A percentile compares a stretch with the other conserved stretches of the same genome.
These are phyloP conservation scores for Huntiella decipiens DNA, from an alignment of 2,329 filamentous ascomycete genomes.

Conservation along the genomic window DNA sequence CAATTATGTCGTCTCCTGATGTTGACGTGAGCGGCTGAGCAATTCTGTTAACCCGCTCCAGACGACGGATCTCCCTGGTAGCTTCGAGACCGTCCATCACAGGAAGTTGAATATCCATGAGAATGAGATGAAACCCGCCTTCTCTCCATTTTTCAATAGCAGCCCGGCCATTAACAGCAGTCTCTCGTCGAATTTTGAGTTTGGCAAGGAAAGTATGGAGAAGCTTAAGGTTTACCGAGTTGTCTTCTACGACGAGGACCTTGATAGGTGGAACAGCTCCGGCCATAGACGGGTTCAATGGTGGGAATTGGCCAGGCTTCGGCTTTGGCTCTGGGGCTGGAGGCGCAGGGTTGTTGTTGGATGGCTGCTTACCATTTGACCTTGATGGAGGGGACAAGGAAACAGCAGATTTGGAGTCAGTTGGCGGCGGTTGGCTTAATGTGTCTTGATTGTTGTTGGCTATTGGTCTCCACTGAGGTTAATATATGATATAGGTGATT, in stretches of 20 bases:
- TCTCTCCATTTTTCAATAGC: conserved; percentile 84
- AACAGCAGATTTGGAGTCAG: no score
- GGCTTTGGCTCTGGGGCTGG: no score
- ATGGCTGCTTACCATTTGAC: no score
- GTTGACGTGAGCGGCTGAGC: conserved; percentile 18
- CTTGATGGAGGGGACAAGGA: no score
- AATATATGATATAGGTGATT: no score
- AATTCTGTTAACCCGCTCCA: conserved; percentile 81
- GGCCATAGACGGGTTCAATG: not conserved
- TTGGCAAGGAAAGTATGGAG: conserved; percentile 91
- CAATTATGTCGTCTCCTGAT: not conserved
- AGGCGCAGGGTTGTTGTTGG: no score
- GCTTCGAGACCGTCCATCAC: conserved; percentile 93
- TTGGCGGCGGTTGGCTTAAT: no score
- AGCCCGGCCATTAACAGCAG: conserved; percentile 87
- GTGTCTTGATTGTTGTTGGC: no score
- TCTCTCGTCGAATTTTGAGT: conserved; percentile 88
- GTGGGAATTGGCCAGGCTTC: no score
- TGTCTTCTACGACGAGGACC: conserved; percentile 94
- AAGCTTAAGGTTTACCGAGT: conserved; percentile 88
- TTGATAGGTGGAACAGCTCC: conserved; percentile 70
- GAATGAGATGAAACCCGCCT: conserved; percentile 83
- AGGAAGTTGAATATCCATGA: conserved; percentile 97
- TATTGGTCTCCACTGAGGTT: no score
- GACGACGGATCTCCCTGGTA: conserved; percentile 76